phyloP scores from a whole-genome alignment of 2,329 filamentous ascomycete species.

The Stagonosporopsis vannaccii region DNA sequence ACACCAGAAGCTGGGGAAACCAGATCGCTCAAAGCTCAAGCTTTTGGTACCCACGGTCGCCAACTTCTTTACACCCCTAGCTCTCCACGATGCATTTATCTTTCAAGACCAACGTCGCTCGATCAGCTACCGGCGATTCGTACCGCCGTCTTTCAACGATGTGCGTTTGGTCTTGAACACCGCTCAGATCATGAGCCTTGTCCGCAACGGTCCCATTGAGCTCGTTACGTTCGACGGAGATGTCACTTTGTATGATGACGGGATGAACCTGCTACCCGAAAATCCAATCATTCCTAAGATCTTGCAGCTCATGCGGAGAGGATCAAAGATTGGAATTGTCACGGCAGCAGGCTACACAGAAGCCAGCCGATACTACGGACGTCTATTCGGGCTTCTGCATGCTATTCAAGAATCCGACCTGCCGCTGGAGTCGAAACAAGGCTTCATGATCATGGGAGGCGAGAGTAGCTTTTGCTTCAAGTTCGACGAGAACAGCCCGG shows the following conservation, averaged over 20 bases:
- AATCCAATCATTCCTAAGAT: slow-evolving; percentile 79
- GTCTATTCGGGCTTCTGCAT: slow-evolving; percentile 85
- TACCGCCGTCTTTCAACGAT: slow-evolving; percentile 97
- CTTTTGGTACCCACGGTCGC: slow-evolving; percentile 90
- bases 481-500: slow-evolving; percentile 69
- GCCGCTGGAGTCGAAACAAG: slow-evolving; percentile 72
- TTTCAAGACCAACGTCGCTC: slow-evolving; percentile 86
- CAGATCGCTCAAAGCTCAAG: slow-evolving; percentile 85
- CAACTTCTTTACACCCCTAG: slow-evolving; percentile 89
- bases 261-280: slow-evolving; percentile 74
- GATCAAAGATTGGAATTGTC: slow-evolving; percentile 90
- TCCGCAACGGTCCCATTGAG: slow-evolving; percentile 74
- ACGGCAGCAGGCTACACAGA: slow-evolving; percentile 96
- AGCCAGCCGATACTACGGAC: slow-evolving; percentile 82
- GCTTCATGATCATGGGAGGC: slow-evolving; percentile 90
- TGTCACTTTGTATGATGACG: slow-evolving; percentile 88
- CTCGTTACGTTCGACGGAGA: slow-evolving; percentile 97
- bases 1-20: slow-evolving; percentile 70
- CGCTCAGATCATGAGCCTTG: slow-evolving; percentile 91
- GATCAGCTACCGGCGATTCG: slow-evolving; percentile 91
- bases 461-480: slow-evolving; percentile 96
- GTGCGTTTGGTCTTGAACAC: slow-evolving; percentile 92
- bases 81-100: slow-evolving; percentile 87
- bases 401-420: slow-evolving; percentile 73
- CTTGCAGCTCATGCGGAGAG: slow-evolving; percentile 74